phyloP scores from a whole-genome alignment of 2,329 filamentous ascomycete species.

The Teratosphaeria viscida region DNA sequence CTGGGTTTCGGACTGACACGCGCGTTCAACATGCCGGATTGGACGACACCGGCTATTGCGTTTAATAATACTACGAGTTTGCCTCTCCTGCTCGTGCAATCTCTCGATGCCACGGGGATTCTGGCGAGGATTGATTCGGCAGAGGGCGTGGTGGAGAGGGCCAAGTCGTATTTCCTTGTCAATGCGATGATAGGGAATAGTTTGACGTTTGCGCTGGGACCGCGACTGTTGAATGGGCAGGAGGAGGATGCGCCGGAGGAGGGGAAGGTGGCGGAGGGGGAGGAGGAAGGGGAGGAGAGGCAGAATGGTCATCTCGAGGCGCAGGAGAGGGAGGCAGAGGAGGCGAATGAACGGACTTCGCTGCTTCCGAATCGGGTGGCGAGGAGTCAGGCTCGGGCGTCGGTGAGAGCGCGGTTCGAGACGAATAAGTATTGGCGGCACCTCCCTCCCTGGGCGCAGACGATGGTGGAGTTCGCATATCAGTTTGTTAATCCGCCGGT shows the following conservation, averaged over 20 bases:
- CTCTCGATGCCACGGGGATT: slow-evolving; percentile 47
- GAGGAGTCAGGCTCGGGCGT: slow-evolving; percentile 18
- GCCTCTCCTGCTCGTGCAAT: slow-evolving; percentile 42
- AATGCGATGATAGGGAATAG: slow-evolving; percentile 53
- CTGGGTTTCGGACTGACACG: slow-evolving; percentile 36
- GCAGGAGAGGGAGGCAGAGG: slow-evolving; percentile 17
- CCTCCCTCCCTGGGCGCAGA: slow-evolving; percentile 29
- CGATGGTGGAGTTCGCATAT: slow-evolving; percentile 31
- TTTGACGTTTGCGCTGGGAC: slow-evolving; percentile 54
- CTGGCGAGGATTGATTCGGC: slow-evolving; percentile 37
- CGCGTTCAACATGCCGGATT: slow-evolving; percentile 40
- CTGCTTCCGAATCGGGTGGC: slow-evolving; percentile 37
- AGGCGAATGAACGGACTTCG: slow-evolving; percentile 39
- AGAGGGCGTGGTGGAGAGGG: slow-evolving; percentile 43
- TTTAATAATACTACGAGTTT: slow-evolving; percentile 51
- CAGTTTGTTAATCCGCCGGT: slow-evolving; percentile 53
- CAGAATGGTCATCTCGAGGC: slow-evolving; percentile 17
- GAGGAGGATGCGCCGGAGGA: slow-evolving; percentile 32
- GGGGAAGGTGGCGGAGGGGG: slow-evolving; percentile 3
- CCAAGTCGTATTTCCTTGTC: slow-evolving; percentile 56
- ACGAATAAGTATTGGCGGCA: slow-evolving; percentile 26
- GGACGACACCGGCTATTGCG: slow-evolving; percentile 44
- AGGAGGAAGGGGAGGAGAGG: slow-evolving; percentile 18
- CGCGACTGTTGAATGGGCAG: slow-evolving; percentile 43
- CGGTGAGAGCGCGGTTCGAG: slow-evolving; percentile 25